Evolutionary conservation across 2,329 filamentous ascomycete species (phyloP), one percentile per base, ranked within the genome.

Genomic region (Botrytis pseudocinerea): DNA sequence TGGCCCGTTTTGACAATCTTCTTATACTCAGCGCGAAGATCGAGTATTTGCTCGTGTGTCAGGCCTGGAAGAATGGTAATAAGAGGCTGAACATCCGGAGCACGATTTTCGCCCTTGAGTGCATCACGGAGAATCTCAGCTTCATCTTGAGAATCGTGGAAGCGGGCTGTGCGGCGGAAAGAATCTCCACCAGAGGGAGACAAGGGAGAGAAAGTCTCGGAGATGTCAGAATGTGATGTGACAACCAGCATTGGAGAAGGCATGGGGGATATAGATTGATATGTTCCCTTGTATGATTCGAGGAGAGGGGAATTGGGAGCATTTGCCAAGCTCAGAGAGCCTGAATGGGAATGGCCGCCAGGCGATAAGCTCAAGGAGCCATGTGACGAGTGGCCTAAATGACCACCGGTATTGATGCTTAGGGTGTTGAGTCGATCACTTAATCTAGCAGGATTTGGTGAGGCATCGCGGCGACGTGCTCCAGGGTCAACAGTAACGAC

Each of bases 231-330:
- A 51, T 78, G 75, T 44, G 85, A 82, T 65, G 85, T 80, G 1
- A 84, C 83, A 4, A 89, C 82, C 6, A 90, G 79, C 78, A 91
- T 38, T 0, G 95, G 93, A 0, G 94, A 94, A 0, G 95, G 95
- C 93, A 98, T 97, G 0, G 95, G 95, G 0, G 95, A 97, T 78
- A 97, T 93, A 73, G 93, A 93, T 82, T 98, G 95, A 79, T 97
- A 98, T 0, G 95, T 97, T 57, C 95, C 95, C 75, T 91, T 92
- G 82, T 98, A 98, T 0, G 96, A 91, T 83, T 98, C 95, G 2
- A 97, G 88, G 68, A 98, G 85, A 0, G 95, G 96, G 75, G 94
- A 97, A 1, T 89, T 89, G 0, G 94, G 93, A 2, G 93, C 87
- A 35, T 84, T 83, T 2, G 87, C 83, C 2, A 90, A 81, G 20